Evolutionary conservation across 2,329 filamentous ascomycete genomes (phyloP).

Genomic region (Aureobasidium sp.): DNA sequence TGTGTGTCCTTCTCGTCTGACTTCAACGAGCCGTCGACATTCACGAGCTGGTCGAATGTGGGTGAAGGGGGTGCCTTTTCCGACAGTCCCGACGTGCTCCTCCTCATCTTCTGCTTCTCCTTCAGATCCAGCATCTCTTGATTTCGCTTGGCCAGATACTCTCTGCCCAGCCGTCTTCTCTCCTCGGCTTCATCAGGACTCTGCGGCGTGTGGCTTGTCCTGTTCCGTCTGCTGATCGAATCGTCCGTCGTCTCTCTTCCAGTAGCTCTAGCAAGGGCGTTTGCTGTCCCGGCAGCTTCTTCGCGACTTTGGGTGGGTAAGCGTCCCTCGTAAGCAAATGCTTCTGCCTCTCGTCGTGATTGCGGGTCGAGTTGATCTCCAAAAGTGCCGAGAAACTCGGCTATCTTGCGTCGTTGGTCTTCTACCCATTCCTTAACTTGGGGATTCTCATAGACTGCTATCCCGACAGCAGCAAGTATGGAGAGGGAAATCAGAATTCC

Average conservation of each 20-base stretch:
- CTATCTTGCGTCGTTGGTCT: slow-evolving; percentile 54
- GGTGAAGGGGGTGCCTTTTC: slow-evolving; percentile 14
- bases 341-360: slow-evolving; percentile 31
- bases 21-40: slow-evolving; percentile 33
- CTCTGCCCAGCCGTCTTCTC: slow-evolving; percentile 28
- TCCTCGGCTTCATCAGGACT: slow-evolving; percentile 24
- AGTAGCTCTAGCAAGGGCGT: slow-evolving; percentile 31
- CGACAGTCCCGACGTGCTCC: neutral
- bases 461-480: slow-evolving; percentile 54
- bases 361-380: slow-evolving; percentile 53
- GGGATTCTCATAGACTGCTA: slow-evolving; percentile 58
- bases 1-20: slow-evolving; percentile 3
- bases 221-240: slow-evolving; percentile 6
- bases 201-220: neutral
- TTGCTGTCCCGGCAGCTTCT: slow-evolving; percentile 26
- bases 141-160: slow-evolving; percentile 30
- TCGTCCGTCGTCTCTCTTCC: slow-evolving; percentile 19
- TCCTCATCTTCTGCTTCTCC: slow-evolving; percentile 22
- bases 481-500: slow-evolving; percentile 57
- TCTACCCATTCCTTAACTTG: slow-evolving; percentile 58
- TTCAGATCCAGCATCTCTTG: slow-evolving; percentile 30
- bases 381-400: slow-evolving; percentile 51
- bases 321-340: slow-evolving; percentile 31
- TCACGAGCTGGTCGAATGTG: slow-evolving; percentile 37
- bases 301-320: slow-evolving; percentile 26